Evolutionary conservation across 768 basidiomycete species (phyloP), one percentile per base, ranked within the genome.

Genomic region (Rhizopogon vinicolor): DNA sequence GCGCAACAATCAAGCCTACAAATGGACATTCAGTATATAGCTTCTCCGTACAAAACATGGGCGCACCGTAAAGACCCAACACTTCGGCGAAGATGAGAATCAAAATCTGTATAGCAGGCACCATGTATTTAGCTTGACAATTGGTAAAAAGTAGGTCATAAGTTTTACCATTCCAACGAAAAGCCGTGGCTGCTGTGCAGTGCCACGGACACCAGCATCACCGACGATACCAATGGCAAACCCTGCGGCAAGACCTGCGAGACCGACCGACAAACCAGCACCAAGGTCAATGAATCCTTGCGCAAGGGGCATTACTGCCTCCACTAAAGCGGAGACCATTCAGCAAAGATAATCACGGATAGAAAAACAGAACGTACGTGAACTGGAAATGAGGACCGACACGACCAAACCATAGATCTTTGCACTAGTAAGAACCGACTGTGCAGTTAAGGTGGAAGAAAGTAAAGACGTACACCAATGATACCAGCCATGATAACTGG

Each of bases 401-500:
- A 99, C 96, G 72, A 99, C 97, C 58, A 99, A 85, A 66, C 97
- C 97, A 74, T 99, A 98, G 64, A 92, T 93, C 94, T 92, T 62
- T 49, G 49, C 31, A 18, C 18, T 31, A 18, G 43, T 58, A 43
- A 50, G 49, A 50, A 16, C 45, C 28, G 13, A 40, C 53, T n/a
- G 35, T 37, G 56, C 18, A 9, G 44, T 19, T 22, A 14, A 39
- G 14, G 16, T 5, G 45, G 1, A 16, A 37, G 8, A 53, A 39
- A 13, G 50, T 8, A 33, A 49, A 33, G 41, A 58, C 93, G 62
- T 63, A 98, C 96, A 71, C 91, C 96, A 76, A 98, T 97, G 78
- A 98, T 98, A 93, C 96, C 96, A 81, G 96, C 96, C 96, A 98
- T 98, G 75, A 99, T 89, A 71, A 98, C 94, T 44, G 95, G 95